Evolutionary conservation across 306 rosid species (phyloP).

Genomic region (Astragalus glycyphyllos): DNA sequence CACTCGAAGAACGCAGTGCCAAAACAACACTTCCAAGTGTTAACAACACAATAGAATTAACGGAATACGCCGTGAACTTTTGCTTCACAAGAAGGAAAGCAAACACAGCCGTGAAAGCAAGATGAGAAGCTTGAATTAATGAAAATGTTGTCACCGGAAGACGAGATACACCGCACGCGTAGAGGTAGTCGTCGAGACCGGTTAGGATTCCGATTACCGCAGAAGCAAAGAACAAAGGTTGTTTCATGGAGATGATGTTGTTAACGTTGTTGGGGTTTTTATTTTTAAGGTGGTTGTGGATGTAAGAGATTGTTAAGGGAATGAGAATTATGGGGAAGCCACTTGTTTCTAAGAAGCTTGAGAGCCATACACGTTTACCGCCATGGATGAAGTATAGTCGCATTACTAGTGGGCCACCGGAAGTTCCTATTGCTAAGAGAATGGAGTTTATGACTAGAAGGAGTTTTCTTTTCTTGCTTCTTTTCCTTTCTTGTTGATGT

Average conservation of each 20-base stretch:
- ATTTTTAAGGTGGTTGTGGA: neutral
- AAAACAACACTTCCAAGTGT: constrained; percentile 68
- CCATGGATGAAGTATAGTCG: constrained; percentile 89
- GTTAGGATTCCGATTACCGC: constrained; percentile 66
- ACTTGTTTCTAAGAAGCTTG: constrained; percentile 70
- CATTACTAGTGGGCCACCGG: constrained; percentile 72
- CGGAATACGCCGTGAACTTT: constrained; percentile 61
- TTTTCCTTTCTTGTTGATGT: too few relatives aligned
- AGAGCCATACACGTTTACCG: constrained; percentile 80
- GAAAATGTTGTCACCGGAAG: constrained; percentile 77
- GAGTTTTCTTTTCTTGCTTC: neutral
- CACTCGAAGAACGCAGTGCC: constrained; percentile 64
- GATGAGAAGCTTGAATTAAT: constrained; percentile 70
- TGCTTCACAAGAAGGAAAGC: constrained; percentile 59
- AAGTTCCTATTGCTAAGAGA: constrained; percentile 58
- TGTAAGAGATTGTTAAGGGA: constrained; percentile 53
- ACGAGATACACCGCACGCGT: constrained; percentile 67
- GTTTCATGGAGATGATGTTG: constrained; percentile 32
- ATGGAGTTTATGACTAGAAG: constrained; percentile 56
- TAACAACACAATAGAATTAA: constrained; percentile 67
- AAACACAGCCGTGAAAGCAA: constrained; percentile 77
- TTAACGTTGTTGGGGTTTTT: neutral
- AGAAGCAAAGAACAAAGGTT: constrained; percentile 52
- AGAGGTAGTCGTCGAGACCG: constrained; percentile 81
- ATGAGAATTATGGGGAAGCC: constrained; percentile 70